Conservation (phyloP, 2,329 filamentous ascomycete species). For the Septoria petroselini region DNA sequence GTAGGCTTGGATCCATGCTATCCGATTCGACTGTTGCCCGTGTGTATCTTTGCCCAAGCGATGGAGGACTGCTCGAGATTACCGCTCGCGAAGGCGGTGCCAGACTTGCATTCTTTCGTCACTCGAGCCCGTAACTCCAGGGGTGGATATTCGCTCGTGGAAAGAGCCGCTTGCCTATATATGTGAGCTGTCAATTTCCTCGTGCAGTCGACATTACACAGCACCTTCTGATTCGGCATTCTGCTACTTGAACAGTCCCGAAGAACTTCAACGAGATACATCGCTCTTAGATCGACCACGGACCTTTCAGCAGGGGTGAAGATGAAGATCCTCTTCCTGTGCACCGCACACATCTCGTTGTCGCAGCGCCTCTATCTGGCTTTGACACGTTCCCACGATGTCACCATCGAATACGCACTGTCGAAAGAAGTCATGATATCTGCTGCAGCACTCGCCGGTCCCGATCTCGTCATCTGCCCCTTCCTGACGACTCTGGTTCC, state of each 20-base stretch:
- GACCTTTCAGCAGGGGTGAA: no score
- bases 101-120: no score
- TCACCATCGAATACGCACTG: slow-evolving; percentile 43
- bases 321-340: slow-evolving; percentile 47
- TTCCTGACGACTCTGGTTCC: slow-evolving; percentile 44
- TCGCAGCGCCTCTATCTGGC: slow-evolving; percentile 43
- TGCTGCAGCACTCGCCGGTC: slow-evolving; percentile 40
- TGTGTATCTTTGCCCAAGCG: no score
- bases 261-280: no score
- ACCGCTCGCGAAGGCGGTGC: no score
- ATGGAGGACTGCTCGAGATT: no score
- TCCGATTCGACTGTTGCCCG: no score
- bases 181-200: slow-evolving; percentile 2
- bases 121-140: no score
- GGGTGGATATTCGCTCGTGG: not conserved
- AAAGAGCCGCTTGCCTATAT: slow-evolving; percentile 8
- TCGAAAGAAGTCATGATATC: slow-evolving; percentile 39
- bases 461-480: slow-evolving; percentile 45
- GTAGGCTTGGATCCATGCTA: no score
- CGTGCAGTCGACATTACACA: not conserved
- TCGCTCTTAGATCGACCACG: slow-evolving; percentile 4
- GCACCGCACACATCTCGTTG: slow-evolving; percentile 47
- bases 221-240: not conserved
- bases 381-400: slow-evolving; percentile 39
- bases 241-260: not conserved